Base-by-base conservation (phyloP, 1,284 basidiomycete species). In the Cystobasidium slooffiae region DNA sequence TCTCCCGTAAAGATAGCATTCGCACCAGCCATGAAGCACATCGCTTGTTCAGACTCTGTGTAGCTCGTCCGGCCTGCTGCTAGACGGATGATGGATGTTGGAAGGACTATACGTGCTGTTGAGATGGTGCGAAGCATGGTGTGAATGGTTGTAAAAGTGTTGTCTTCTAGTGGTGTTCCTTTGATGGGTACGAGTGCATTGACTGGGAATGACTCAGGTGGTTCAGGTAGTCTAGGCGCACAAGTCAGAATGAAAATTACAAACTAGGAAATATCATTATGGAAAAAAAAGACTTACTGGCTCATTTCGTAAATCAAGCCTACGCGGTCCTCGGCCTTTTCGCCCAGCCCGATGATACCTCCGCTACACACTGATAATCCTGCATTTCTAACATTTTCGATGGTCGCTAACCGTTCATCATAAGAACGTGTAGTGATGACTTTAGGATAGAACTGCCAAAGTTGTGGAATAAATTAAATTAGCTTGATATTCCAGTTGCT, bases 1-100 rank as follows among this genome's bases (percentile, higher is more conserved):
- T 98, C 94, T 53, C 96, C 96, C 20, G 96, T 99, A 82, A 99
- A 99, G 77, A 98, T 91, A 51, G 96, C 96, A 81, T 99, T 99
- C 61, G 96, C 96, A 62, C 96, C 96, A 6, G 96, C 94, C 89
- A 98, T 91, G 85, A 98, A 99, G 80, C 93, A 94, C 92, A 99
- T 95, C 14, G 91, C 93, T 81, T 98, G 96, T 83, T 98, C 92
- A 7, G 91, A 87, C 84, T 99, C 96, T 77, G 86, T 87, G 80
- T 97, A 89, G 3, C 89, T 91, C 82, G 94, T 94, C 79, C 96
- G 86, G 63, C 96, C 96, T 18, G 96, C 96, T 1, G 96, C 94
- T 37, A 99, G 88, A 75, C 96, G 89, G 78, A 99, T 97, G 81
- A 98, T 98, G 18, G 95, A 95, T 76, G 85, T 87, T 3, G 96